Conservation (phyloP, 106 monocot species). For the Vanilla planifolia region DNA sequence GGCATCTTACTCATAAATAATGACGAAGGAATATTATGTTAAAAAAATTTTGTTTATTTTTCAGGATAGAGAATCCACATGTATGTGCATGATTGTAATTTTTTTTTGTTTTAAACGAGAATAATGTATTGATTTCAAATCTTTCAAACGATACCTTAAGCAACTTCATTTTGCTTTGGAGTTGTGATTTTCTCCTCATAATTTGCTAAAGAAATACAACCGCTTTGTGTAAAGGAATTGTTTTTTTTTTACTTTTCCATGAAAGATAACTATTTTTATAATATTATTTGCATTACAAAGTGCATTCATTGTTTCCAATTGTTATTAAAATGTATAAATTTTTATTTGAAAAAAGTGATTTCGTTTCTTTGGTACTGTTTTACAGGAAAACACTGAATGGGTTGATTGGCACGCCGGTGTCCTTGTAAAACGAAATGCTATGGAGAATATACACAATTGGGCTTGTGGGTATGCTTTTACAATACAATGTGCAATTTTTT, state of each 20-base stretch:
- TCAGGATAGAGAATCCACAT: too few species aligned
- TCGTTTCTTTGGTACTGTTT: conserved; percentile 5
- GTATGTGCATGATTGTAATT: too few species aligned
- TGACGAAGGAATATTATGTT: too few species aligned
- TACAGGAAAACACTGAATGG: conserved; percentile 48
- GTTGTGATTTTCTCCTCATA: too few species aligned
- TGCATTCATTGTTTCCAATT: not conserved
- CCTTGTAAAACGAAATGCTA: conserved; percentile 37
- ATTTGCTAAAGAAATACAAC: conserved; percentile 1
- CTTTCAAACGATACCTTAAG: too few species aligned
- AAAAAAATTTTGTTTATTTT: too few species aligned
- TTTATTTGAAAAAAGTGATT: not conserved
- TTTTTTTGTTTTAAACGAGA: not conserved
- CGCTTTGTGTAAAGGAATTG: not conserved
- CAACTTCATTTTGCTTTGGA: too few species aligned
- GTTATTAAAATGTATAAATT: not conserved
- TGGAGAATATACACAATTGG: conserved; percentile 77
- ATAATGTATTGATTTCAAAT: not conserved
- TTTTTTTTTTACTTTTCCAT: not conserved
- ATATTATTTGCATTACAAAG: too few species aligned
- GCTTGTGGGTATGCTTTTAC: conserved; percentile 57
- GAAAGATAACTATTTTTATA: too few species aligned
- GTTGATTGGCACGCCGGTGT: conserved; percentile 15
- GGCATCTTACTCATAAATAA: too few species aligned
- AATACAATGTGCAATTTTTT: not conserved